Conservation (phyloP, 2,329 filamentous ascomycete genomes). For the Magnaporthiopsis poae region DNA sequence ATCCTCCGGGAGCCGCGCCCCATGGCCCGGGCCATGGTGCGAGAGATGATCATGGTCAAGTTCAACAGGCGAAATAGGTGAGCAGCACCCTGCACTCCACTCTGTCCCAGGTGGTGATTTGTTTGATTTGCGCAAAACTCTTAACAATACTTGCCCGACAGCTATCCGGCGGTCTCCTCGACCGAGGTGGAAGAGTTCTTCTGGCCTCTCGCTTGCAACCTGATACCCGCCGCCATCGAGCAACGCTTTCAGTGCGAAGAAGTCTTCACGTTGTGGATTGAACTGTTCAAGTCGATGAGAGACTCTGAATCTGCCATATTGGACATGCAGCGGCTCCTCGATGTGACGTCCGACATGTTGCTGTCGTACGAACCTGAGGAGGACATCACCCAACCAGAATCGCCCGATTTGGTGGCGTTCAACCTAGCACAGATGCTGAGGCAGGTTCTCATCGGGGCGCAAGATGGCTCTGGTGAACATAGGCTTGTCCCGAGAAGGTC, state of each 20-base stretch:
- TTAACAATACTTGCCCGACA: conserved; percentile 2
- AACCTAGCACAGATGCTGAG: conserved; percentile 6
- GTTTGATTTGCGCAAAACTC: background rate
- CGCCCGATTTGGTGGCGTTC: conserved; percentile 22
- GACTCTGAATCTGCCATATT: conserved; percentile 23
- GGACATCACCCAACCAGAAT: conserved; percentile 30
- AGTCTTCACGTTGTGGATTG: conserved; percentile 31
- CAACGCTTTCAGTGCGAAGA: conserved; percentile 32
- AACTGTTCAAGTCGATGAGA: conserved; percentile 31
- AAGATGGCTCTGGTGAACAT: background rate
- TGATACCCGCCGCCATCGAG: conserved; percentile 26
- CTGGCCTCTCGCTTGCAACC: conserved; percentile 33
- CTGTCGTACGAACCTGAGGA: conserved; percentile 23
- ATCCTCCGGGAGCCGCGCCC: conserved; percentile 28
- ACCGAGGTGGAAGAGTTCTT: conserved; percentile 34
- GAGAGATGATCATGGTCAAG: conserved; percentile 16
- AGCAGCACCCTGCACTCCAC: background rate
- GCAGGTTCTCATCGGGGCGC: background rate
- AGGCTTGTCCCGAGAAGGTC: conserved; percentile 9
- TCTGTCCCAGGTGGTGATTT: background rate
- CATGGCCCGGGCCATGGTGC: conserved; percentile 26
- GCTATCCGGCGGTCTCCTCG: conserved; percentile 21
- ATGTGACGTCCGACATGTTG: conserved; percentile 17
- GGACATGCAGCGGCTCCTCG: conserved; percentile 20
- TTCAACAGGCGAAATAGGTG: conserved; percentile 11